phyloP scores from a whole-genome alignment of 768 basidiomycete genomes.

The Collybia nuda region DNA sequence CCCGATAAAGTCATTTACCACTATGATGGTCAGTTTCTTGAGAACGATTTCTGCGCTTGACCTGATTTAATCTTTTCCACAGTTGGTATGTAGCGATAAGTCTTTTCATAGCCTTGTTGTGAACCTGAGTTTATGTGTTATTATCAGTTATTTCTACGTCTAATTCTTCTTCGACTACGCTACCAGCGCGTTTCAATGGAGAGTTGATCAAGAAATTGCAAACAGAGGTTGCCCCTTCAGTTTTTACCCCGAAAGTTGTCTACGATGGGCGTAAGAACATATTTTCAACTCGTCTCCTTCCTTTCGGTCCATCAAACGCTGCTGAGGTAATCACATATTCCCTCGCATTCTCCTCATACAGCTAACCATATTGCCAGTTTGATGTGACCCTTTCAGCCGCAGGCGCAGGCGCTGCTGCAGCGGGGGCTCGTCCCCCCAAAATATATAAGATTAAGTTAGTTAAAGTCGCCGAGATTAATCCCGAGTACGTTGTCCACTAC shows the following conservation, averaged over 20 bases:
- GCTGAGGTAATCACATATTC: slow-evolving; percentile 41
- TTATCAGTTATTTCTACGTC: no score
- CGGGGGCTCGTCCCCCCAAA: slow-evolving; percentile 38
- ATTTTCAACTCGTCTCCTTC: slow-evolving; percentile 57
- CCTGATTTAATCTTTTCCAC: slow-evolving; percentile 1
- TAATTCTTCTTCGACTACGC: slow-evolving; percentile 17
- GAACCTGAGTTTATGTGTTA: no score
- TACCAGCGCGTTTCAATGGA: slow-evolving; percentile 66
- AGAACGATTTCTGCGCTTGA: no score
- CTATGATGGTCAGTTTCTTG: slow-evolving; percentile 18
- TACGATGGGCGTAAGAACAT: slow-evolving; percentile 81
- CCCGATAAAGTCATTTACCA: slow-evolving; percentile 17
- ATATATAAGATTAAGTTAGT: slow-evolving; percentile 54
- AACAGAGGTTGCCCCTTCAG: slow-evolving; percentile 46
- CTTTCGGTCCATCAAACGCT: slow-evolving; percentile 47
- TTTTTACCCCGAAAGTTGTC: slow-evolving; percentile 70
- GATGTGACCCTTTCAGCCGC: slow-evolving; percentile 35
- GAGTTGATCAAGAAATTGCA: slow-evolving; percentile 67
- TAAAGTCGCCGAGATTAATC: slow-evolving; percentile 57
- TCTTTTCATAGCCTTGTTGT: no score
- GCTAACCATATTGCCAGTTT: slow-evolving; percentile 10
- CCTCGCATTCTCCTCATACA: neutral
- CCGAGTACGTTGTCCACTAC: slow-evolving; percentile 25
- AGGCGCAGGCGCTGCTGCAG: slow-evolving; percentile 23
- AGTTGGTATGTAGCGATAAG: slow-evolving; percentile 12